Evolutionary conservation across 164 flowering plant species (phyloP).

Genomic region (Santalum album): DNA sequence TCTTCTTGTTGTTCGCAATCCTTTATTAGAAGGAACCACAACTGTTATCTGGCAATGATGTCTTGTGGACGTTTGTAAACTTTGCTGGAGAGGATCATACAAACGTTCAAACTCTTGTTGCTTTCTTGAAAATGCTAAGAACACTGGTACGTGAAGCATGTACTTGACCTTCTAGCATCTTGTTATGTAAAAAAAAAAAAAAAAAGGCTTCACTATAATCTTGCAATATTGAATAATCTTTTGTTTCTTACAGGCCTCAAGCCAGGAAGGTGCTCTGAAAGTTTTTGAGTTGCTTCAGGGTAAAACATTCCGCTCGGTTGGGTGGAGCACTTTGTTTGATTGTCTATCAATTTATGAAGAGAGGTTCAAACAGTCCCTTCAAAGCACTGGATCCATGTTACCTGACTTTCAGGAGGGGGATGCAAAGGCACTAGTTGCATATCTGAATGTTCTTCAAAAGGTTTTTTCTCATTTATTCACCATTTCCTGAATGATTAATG

Average conservation of each 20-base stretch:
- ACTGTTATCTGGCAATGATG: slow-evolving; percentile 85
- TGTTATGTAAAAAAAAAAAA: no score
- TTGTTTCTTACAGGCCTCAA: slow-evolving; percentile 61
- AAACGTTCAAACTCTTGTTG: slow-evolving; percentile 82
- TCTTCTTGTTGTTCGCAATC: not conserved
- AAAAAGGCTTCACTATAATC: not conserved
- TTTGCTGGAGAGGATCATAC: slow-evolving; percentile 98
- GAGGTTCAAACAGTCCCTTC: slow-evolving; percentile 77
- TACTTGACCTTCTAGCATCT: not conserved
- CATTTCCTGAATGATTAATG: no score
- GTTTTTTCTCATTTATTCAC: slow-evolving; percentile 20
- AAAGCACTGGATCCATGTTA: slow-evolving; percentile 59
- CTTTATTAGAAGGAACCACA: slow-evolving; percentile 84
- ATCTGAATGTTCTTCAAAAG: slow-evolving; percentile 85
- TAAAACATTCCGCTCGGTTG: slow-evolving; percentile 77
- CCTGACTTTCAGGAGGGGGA: slow-evolving; percentile 98
- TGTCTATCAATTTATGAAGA: slow-evolving; percentile 85
- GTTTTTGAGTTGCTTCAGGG: slow-evolving; percentile 89
- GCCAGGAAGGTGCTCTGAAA: slow-evolving; percentile 80
- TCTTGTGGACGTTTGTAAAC: slow-evolving; percentile 88
- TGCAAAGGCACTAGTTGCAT: slow-evolving; percentile 96
- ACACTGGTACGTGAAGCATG: slow-evolving; percentile 57
- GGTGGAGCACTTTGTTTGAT: slow-evolving; percentile 90
- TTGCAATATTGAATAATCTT: not conserved
- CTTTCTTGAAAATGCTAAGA: slow-evolving; percentile 85